Evolutionary conservation across 2,329 filamentous ascomycete species (phyloP), one percentile per base, ranked within the genome.

Genomic region (Epichloe typhina): DNA sequence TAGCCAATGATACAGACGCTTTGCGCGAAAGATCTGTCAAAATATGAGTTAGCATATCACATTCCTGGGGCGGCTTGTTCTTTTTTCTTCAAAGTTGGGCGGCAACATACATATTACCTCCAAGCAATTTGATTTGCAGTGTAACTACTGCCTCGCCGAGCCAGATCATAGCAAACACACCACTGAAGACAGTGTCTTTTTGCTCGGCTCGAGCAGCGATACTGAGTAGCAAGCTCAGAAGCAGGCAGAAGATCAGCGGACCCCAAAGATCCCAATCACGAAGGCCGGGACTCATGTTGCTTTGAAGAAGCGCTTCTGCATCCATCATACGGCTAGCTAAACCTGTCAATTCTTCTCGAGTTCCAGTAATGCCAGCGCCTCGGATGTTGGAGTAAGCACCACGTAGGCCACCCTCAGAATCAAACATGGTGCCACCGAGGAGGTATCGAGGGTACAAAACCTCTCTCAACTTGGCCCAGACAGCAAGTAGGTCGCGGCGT

Each of bases 201-300:
- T 98, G 93, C 46, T 88, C 80, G 1, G 78, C 75, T 58, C 83
- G 77, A 13, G 88, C 88, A 55, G 85, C 81, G 64, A 95, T 80
- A 58, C 90, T 95, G 52, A 98, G 74, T 59, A 98, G 80, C 67
- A 95, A 76, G 58, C 88, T 91, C 52, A 98, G 73, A 52, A 95
- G 72, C 57, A 98, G 72, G 61, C 91, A 96, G 72, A 98, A 98
- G 57, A 98, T 82, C 51, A 98, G 73, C 37, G 93, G 93, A 0
- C 93, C 93, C 93, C 93, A 98, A 48, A 98, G 78, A 75, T 98
- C 93, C 93, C 93, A 98, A 70, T 98, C 90, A 55, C 91, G 76
- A 62, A 97, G 71, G 1, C 90, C 90, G 48, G 94, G 86, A 57
- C 84, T 91, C 88, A 96, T 94, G 63, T 79, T 79, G 58, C 76